Evolutionary conservation across 805 yeast species (phyloP).

Genomic region (Grigorovia yakushimaensis): DNA sequence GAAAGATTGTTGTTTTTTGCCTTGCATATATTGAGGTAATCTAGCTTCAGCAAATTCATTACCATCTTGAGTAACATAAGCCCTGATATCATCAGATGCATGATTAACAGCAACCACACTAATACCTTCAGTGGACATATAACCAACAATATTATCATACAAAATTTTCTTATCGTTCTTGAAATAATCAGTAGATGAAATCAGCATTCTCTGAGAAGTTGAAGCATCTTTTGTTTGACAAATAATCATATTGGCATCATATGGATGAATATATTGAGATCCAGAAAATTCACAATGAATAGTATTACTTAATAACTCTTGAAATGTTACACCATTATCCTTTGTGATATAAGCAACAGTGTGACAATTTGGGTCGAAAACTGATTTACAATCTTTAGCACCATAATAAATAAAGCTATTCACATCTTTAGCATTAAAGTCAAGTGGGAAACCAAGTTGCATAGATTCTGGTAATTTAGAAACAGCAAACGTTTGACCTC

Average conservation of each 20-base stretch:
- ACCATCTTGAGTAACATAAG: slow-evolving; percentile 76
- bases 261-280: slow-evolving; percentile 35
- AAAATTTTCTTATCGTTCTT: slow-evolving; percentile 29
- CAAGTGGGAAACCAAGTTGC: slow-evolving; percentile 34
- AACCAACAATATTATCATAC: slow-evolving; percentile 58
- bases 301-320: slow-evolving; percentile 42
- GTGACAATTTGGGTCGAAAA: slow-evolving; percentile 41
- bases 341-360: slow-evolving; percentile 50
- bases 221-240: slow-evolving; percentile 45
- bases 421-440: slow-evolving; percentile 51
- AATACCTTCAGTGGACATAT: slow-evolving; percentile 61
- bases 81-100: slow-evolving; percentile 45
- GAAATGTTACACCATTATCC: slow-evolving; percentile 61
- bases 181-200: slow-evolving; percentile 49
- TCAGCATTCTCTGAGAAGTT: slow-evolving; percentile 24
- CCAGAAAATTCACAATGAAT: slow-evolving; percentile 61
- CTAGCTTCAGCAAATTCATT: slow-evolving; percentile 61
- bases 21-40: slow-evolving; percentile 57
- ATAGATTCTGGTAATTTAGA: slow-evolving; percentile 44
- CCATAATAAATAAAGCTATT: slow-evolving; percentile 64
- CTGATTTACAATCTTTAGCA: slow-evolving; percentile 44
- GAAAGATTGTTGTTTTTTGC: slow-evolving; percentile 57
- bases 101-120: slow-evolving; percentile 59
- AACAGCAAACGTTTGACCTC: slow-evolving; percentile 49
- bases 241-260: slow-evolving; percentile 44